phyloP scores from a whole-genome alignment of 2,329 filamentous ascomycete species.

The Ophiostoma fasciatum region DNA sequence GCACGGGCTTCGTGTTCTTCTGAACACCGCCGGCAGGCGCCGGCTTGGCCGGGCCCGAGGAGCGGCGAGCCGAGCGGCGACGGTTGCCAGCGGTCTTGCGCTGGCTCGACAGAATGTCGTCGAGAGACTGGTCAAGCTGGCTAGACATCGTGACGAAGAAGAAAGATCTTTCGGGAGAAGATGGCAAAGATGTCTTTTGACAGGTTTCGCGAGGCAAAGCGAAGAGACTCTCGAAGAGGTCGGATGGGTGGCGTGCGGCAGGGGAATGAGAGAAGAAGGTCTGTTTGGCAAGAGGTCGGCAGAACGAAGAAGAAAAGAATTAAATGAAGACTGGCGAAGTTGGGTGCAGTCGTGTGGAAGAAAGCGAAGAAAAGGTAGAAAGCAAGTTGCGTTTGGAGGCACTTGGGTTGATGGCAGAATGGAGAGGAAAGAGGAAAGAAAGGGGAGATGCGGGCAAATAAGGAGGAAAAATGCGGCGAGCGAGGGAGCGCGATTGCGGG shows the following conservation, averaged over 20 bases:
- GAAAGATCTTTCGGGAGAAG: background rate
- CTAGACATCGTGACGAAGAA: constrained; percentile 54
- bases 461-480: background rate
- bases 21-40: constrained; percentile 75
- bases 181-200: background rate
- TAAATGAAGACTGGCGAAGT: constrained; percentile 17
- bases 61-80: constrained; percentile 35
- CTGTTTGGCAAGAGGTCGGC: background rate
- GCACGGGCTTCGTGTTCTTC: constrained; percentile 54
- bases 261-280: too few species aligned
- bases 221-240: too few species aligned
- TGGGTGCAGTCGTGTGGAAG: constrained; percentile 18
- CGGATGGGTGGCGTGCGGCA: too few species aligned
- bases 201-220: background rate
- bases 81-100: constrained; percentile 38
- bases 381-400: too few species aligned
- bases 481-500: background rate
- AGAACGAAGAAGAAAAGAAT: background rate
- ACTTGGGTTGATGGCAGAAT: constrained; percentile 9
- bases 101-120: constrained; percentile 83
- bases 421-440: constrained; percentile 8
- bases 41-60: constrained; percentile 38
- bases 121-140: constrained; percentile 94
- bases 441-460: background rate
- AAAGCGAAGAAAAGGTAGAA: constrained; percentile 12